Evolutionary conservation across 306 rosid genomes (phyloP), one percentile per base, ranked within the genome.

Genomic region (Inga leiocalycina): DNA sequence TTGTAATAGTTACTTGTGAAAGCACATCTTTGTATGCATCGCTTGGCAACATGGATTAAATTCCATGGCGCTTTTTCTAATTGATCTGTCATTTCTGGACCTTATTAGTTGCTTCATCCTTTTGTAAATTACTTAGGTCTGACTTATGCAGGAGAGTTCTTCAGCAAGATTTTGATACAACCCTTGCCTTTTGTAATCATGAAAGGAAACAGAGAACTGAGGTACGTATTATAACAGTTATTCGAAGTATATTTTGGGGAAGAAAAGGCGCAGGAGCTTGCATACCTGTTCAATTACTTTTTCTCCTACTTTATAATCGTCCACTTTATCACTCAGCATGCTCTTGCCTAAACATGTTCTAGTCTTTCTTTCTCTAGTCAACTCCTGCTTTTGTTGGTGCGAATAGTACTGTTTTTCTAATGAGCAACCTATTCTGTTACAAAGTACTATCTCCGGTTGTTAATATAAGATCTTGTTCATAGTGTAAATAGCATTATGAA

Each of bases 91-190:
- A 51, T 85, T 71, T 77, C 41, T 24, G 14, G 77, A 72, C 54
- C 80, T 22, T 8, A 11, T 27, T 1, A 62, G 37, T 68, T 37
- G 10, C 70, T 48, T 17, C 79, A 34, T 77, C 30, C 80, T 27
- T 44, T 22, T 37, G 57, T 70, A n/a, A n/a, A n/a, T 59, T 39
- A 46, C 19, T 10, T 45, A 14, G 72, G 69, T 80, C 76, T 78
- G 34, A 71, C 62, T 86, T 83, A 37, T 84, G 87, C 94, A 97
- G 99, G 91, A 97, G 97, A 90, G 91, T 91, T 86, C 97, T 92
- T 81, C 99, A 92, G 88, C 98, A 94, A 83, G 97, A 97, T 91
- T 97, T 97, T 90, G 97, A 97, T 87, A 84, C 97, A 64, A 97
- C 91, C 78, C 95, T 97, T 44, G 99, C 99, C 81, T 94, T 78